Evolutionary conservation across 2,329 filamentous ascomycete genomes (phyloP).

Genomic region (Septoria linicola): DNA sequence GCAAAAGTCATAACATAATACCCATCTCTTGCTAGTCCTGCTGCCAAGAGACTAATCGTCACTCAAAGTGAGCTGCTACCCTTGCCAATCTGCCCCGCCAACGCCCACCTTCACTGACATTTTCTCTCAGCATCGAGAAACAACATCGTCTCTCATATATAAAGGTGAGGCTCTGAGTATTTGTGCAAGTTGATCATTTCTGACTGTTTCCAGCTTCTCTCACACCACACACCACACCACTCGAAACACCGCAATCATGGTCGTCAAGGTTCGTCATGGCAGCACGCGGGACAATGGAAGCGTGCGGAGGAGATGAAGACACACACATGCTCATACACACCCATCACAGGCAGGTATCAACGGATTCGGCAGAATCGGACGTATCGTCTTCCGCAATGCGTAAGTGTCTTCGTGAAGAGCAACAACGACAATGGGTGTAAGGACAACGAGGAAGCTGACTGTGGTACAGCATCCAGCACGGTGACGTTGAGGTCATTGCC

Average conservation of each 20-base stretch:
- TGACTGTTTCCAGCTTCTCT: slow-evolving; percentile 3
- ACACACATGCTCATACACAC: slow-evolving; percentile 22
- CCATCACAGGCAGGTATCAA: slow-evolving; percentile 82
- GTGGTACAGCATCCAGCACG: slow-evolving; percentile 68
- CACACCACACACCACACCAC: slow-evolving; percentile 2
- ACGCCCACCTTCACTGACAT: too few relatives aligned
- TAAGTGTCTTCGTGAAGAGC: slow-evolving; percentile 45
- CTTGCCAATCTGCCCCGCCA: not conserved
- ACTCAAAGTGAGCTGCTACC: not conserved
- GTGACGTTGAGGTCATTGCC: slow-evolving; percentile 86
- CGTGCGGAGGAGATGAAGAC: slow-evolving; percentile 15
- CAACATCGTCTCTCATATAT: not conserved
- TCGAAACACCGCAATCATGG: slow-evolving; percentile 39
- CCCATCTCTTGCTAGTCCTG: not conserved
- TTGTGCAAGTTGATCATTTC: too few relatives aligned
- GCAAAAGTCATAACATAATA: not conserved
- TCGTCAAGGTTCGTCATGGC: slow-evolving; percentile 45
- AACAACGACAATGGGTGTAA: not conserved
- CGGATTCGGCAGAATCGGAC: slow-evolving; percentile 99
- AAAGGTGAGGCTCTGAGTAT: not conserved
- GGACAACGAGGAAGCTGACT: slow-evolving; percentile 19
- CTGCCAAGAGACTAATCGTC: not conserved
- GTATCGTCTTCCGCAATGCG: slow-evolving; percentile 99
- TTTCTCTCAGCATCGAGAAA: not conserved
- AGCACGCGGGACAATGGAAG: slow-evolving; percentile 8